Base-by-base conservation (phyloP, 2,329 filamentous ascomycete genomes). In the Phialophora chinensis region DNA sequence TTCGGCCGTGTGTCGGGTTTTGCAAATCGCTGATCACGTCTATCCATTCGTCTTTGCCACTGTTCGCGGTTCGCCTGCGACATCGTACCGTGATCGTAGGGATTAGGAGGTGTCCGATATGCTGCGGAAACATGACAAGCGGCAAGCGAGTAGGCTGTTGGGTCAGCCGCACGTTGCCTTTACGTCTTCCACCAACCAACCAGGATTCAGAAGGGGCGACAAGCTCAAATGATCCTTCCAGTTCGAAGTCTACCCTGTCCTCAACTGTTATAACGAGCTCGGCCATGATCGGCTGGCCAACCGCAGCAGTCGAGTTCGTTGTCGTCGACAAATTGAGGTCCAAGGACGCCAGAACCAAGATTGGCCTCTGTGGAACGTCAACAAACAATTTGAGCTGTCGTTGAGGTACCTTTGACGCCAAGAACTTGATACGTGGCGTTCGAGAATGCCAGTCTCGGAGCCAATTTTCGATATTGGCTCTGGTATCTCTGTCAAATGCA, bases 381-480 rank as follows among this genome's bases (percentile, higher is more conserved):
- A 99, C 93, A 0, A 93, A 91, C 61, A 99, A 96, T 33, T 90
- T 83, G 72, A 99, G 93, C 12, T 88, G 88, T 23, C 85, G 85
- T 68, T 47, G 59, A 23, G 50, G 53, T 8, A 66, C 62, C 35
- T 62, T 35, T 1, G 55, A 59, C 8, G 44, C 29, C 27, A 59
- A 53, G 20, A 72, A 54, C 35, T 57, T 53, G 33, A 73, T 64
- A 6, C 61, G n/a, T 23, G 60, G 25, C 2, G 79, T 75, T 59
- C 74, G 74, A 77, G 81, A 69, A 74, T 89, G 86, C 86, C 87
- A 90, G 31, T 79, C 74, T 67, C 78, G 75, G 52, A 89, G 76
- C 85, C 85, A 88, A 11, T 73, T 72, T 58, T 77, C 77, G 7
- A 88, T 75, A 14, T 52, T 82, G 78, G 17, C 80, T 75, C 52